Evolutionary conservation across 1,139 yeast species (phyloP).

Genomic region (Geotrichum aggregatum): DNA sequence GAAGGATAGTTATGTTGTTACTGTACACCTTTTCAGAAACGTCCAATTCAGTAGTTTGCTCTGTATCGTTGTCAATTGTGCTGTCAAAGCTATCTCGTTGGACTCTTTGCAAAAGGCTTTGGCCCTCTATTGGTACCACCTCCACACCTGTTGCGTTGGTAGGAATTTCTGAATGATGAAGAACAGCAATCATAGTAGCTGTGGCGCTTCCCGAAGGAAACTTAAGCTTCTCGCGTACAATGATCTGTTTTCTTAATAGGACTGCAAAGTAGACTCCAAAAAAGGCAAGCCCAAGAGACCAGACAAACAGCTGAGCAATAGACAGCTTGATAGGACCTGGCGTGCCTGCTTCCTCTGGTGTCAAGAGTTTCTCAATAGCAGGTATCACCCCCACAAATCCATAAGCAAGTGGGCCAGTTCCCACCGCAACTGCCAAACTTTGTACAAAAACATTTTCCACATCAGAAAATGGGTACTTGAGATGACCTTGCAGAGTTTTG

Average conservation of each 20-base stretch:
- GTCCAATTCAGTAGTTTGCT: slow-evolving; percentile 19
- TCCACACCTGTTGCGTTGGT: neutral
- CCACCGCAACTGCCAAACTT: slow-evolving; percentile 92
- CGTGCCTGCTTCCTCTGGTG: slow-evolving; percentile 71
- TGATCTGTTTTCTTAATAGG: slow-evolving; percentile 78
- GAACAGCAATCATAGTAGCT: slow-evolving; percentile 82
- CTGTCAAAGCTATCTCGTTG: slow-evolving; percentile 6
- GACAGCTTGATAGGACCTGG: slow-evolving; percentile 31
- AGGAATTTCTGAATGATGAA: slow-evolving; percentile 51
- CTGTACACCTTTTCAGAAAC: slow-evolving; percentile 41
- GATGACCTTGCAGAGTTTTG: slow-evolving; percentile 46
- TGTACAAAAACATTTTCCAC: slow-evolving; percentile 91
- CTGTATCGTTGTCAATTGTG: neutral
- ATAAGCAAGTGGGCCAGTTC: slow-evolving; percentile 93
- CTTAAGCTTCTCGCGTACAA: slow-evolving; percentile 75
- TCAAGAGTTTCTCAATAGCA: slow-evolving; percentile 84
- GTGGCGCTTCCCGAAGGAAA: slow-evolving; percentile 97
- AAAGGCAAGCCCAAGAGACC: slow-evolving; percentile 85
- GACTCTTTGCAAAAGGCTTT: slow-evolving; percentile 11
- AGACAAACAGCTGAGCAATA: slow-evolving; percentile 55
- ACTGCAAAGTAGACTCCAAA: slow-evolving; percentile 96
- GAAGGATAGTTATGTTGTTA: slow-evolving; percentile 55
- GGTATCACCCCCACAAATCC: slow-evolving; percentile 97
- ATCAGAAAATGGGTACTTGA: slow-evolving; percentile 61
- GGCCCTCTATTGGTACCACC: neutral